These are phyloP conservation scores for Fusarium siculi DNA, from an alignment of 2,329 filamentous ascomycete species.

Conservation along the genomic window DNA sequence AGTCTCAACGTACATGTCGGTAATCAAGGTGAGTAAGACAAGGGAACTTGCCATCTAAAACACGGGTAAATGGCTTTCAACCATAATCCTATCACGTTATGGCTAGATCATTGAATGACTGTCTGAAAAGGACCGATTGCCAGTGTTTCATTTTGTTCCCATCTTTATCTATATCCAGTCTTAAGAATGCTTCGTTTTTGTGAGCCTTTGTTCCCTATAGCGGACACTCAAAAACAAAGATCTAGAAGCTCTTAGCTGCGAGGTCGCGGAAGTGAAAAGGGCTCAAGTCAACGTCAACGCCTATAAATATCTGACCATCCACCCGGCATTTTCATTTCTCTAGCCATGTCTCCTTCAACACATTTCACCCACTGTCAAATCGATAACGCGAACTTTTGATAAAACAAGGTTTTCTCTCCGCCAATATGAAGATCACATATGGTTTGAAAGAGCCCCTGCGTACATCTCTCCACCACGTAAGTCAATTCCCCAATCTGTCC, in stretches of 20 bases:
- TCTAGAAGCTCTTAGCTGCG: neutral
- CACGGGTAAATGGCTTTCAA: neutral
- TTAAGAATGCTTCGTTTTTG: fast-evolving
- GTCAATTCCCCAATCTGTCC: neutral
- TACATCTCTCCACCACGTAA: neutral
- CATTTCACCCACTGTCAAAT: neutral
- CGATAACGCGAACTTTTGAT: no score
- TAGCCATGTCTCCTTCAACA: neutral
- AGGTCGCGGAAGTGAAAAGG: neutral
- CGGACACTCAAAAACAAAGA: fast-evolving
- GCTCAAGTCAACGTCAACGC: neutral
- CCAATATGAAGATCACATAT: neutral
- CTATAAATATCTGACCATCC: neutral
- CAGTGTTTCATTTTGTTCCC: fast-evolving
- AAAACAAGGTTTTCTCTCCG: fast-evolving
- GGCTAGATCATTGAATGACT: neutral
- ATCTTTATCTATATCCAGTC: neutral
- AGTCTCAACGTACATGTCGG: neutral
- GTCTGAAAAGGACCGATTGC: fast-evolving
- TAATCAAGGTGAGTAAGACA: no score
- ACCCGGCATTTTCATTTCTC: neutral
- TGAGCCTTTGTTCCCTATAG: no score
- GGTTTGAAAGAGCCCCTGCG: neutral
- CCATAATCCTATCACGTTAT: neutral
- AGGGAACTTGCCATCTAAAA: no score